These are phyloP conservation scores for Pythium phragmiticola DNA, from an alignment of 352 stramenopile species.

Conservation along the genomic window DNA sequence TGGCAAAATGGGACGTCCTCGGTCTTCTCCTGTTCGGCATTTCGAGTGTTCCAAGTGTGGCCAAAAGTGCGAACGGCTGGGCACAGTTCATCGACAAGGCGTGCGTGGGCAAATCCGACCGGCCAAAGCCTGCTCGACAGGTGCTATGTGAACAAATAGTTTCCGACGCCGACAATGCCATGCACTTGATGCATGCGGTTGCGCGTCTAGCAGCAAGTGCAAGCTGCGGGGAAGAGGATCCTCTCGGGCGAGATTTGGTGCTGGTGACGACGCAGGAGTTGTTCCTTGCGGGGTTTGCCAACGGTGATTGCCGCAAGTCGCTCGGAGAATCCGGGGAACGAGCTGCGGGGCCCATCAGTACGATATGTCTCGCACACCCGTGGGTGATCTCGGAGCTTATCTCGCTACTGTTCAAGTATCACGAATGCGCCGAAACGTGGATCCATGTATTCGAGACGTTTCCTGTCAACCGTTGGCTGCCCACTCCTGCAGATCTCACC, in stretches of 20 bases:
- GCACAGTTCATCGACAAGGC: constrained; percentile 59
- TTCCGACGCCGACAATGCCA: constrained; percentile 58
- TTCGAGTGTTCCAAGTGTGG: constrained; percentile 49
- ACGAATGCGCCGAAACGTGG: constrained; percentile 76
- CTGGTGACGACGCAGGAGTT: constrained; percentile 29
- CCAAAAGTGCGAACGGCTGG: constrained; percentile 62
- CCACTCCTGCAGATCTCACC: constrained; percentile 55
- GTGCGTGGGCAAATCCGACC: constrained; percentile 27
- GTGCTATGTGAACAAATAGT: constrained; percentile 62
- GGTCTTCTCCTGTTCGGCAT: constrained; percentile 75
- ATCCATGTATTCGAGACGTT: constrained; percentile 86
- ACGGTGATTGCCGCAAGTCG: constrained; percentile 24
- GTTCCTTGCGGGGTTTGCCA: constrained; percentile 28
- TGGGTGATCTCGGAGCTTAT: constrained; percentile 41
- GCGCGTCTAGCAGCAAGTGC: constrained; percentile 47
- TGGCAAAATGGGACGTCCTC: constrained; percentile 83
- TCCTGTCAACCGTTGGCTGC: constrained; percentile 82
- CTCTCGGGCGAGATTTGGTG: constrained; percentile 25
- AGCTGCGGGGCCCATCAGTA: constrained; percentile 34
- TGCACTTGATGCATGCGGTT: constrained; percentile 71
- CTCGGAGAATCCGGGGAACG: constrained; percentile 32
- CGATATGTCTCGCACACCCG: constrained; percentile 36
- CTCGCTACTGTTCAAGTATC: constrained; percentile 57
- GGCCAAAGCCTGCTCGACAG: constrained; percentile 40
- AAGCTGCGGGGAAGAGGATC: constrained; percentile 17